Base-by-base conservation (phyloP, 495 filamentous ascomycete genomes). In the Neohortaea acidophila region DNA sequence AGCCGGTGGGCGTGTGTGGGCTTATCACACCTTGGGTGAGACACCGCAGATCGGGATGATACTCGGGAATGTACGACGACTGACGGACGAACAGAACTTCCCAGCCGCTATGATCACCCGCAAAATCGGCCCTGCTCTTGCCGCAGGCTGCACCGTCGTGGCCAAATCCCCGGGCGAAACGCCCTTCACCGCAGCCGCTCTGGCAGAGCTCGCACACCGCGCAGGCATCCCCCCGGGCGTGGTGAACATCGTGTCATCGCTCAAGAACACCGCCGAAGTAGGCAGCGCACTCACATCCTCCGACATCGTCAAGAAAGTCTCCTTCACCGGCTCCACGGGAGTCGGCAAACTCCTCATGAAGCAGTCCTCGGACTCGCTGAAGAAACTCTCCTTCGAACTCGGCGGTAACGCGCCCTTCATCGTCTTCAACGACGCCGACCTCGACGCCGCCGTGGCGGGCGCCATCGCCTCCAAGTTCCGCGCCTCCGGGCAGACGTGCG, bases 1-100 rank as follows among this genome's bases (percentile, higher is more conserved):
- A 94, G 59, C 87, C 89, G 4, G 73, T 96, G 31, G 89, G 89
- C 45, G 87, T 97, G 10, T 91, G 83, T 51, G 87, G 84, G 10
- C 63, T 97, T 22, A 94, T 97, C 55, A 94, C 89, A 15, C 89
- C 89, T 18, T 59, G 25, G 13, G 46, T 44, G 19, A 24, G 6
- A n/a, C n/a, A n/a, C n/a, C n/a, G n/a, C n/a, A n/a, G n/a, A n/a
- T n/a, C n/a, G n/a, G n/a, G n/a, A n/a, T n/a, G n/a, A n/a, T n/a
- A n/a, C n/a, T n/a, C n/a, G n/a, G n/a, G n/a, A n/a, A n/a, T n/a
- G n/a, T n/a, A n/a, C n/a, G n/a, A n/a, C n/a, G n/a, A n/a, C n/a
- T n/a, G n/a, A n/a, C n/a, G n/a, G n/a, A n/a, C n/a, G n/a, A n/a
- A 45, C 59, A 58, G 59, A 62, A 62, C 49, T 62, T 69, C 43